Conservation (phyloP, 768 basidiomycete genomes). For the Mycena amicta region DNA sequence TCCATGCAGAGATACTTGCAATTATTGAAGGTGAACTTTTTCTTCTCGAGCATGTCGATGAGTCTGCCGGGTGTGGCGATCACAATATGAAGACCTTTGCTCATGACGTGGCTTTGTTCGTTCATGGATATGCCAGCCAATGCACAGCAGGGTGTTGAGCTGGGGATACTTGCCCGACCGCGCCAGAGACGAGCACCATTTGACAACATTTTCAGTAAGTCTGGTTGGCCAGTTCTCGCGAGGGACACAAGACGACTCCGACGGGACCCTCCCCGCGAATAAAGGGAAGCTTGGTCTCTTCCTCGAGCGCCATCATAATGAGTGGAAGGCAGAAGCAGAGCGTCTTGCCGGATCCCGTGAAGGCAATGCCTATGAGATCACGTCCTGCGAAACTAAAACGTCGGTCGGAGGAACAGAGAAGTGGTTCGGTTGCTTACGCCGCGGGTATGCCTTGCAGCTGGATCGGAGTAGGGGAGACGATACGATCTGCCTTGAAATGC, state of each 20-base stretch:
- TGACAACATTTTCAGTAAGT: conserved; percentile 93
- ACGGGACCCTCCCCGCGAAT: conserved; percentile 94
- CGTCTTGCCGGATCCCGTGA: conserved; percentile 98
- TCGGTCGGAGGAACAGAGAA: conserved; percentile 21
- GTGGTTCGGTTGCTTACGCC: conserved; percentile 58
- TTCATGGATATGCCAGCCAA: conserved; percentile 98
- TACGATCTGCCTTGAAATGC: conserved; percentile 83
- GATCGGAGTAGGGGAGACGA: conserved; percentile 88
- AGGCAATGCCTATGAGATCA: conserved; percentile 98
- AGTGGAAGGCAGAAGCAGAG: conserved; percentile 97
- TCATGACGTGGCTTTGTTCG: conserved; percentile 91
- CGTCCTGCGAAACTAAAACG: conserved; percentile 82
- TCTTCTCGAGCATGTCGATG: conserved; percentile 98
- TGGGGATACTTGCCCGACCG: conserved; percentile 81
- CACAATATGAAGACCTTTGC: conserved; percentile 91
- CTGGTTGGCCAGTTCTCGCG: conserved; percentile 94
- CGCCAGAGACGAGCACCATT: conserved; percentile 83
- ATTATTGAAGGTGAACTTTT: conserved; percentile 85
- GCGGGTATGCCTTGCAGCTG: conserved; percentile 96
- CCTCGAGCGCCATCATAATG: conserved; percentile 95
- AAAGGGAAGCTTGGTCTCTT: conserved; percentile 89
- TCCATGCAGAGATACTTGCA: conserved; percentile 99
- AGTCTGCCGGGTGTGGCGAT: conserved; percentile 96
- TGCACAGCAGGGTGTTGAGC: conserved; percentile 87
- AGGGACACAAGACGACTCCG: conserved; percentile 95